Conservation (phyloP, 352 stramenopile genomes). For the Phytophthora cactorum region DNA sequence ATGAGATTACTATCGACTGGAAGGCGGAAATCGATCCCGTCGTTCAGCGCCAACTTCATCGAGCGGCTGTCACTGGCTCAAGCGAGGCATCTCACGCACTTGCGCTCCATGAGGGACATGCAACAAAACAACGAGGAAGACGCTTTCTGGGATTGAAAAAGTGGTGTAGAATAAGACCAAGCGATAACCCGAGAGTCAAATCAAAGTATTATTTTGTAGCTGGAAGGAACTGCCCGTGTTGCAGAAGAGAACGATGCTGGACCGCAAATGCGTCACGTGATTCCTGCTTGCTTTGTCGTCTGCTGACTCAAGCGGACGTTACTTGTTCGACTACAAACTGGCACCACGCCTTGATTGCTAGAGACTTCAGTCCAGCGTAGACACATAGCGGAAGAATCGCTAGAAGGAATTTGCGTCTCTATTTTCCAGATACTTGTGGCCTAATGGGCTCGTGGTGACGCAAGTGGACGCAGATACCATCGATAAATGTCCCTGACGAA, state of each 20-base stretch:
- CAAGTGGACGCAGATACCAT: neutral
- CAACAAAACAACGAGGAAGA: slow-evolving; percentile 33
- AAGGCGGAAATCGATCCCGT: slow-evolving; percentile 26
- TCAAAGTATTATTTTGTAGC: neutral
- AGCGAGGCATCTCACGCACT: slow-evolving; percentile 35
- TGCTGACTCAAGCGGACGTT: neutral
- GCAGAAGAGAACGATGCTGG: too few species aligned
- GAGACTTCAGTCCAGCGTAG: neutral
- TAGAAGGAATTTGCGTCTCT: slow-evolving; percentile 9
- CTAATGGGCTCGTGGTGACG: slow-evolving; percentile 7
- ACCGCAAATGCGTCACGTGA: neutral
- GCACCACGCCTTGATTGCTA: slow-evolving; percentile 7
- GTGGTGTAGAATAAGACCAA: neutral
- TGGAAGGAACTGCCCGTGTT: neutral
- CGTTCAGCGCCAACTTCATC: slow-evolving; percentile 42
- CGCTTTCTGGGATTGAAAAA: slow-evolving; percentile 25
- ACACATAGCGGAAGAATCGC: slow-evolving; percentile 8
- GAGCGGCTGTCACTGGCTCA: slow-evolving; percentile 45
- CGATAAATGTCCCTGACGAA: slow-evolving; percentile 11
- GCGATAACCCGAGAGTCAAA: neutral
- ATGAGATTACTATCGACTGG: slow-evolving; percentile 27
- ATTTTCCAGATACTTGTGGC: neutral
- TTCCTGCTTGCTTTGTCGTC: neutral
- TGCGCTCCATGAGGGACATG: slow-evolving; percentile 42
- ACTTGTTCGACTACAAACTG: slow-evolving; percentile 10